Conservation (phyloP, 768 basidiomycete genomes). For the Wakefieldia striispora region DNA sequence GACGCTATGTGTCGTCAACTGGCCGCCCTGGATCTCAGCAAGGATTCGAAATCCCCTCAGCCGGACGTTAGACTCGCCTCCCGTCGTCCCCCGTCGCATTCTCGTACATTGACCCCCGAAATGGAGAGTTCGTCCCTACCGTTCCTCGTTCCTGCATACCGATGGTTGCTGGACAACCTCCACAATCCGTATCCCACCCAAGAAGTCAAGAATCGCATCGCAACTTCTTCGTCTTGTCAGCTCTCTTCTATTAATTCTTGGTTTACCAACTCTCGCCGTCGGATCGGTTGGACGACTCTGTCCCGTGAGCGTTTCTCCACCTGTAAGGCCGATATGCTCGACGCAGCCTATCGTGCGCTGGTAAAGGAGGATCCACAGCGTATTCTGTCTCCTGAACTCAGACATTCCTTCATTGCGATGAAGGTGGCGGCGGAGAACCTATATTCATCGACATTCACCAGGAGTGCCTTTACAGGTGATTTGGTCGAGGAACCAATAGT, state of each 20-base stretch:
- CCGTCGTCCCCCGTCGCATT: not conserved
- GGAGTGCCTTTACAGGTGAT: constrained; percentile 29
- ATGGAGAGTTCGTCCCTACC: not conserved
- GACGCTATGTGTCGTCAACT: constrained; percentile 6
- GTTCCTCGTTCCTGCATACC: constrained; percentile 24
- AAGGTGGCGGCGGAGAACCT: constrained; percentile 31
- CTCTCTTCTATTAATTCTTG: constrained; percentile 40
- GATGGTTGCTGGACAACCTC: constrained; percentile 46
- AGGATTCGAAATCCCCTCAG: not conserved
- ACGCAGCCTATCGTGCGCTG: constrained; percentile 25
- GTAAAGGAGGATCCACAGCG: constrained; percentile 13
- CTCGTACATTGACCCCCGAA: not conserved
- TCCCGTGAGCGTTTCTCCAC: constrained; percentile 27
- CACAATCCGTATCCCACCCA: constrained; percentile 51
- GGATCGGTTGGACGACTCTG: constrained; percentile 50
- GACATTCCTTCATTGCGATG: constrained; percentile 29
- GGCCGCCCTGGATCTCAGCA: not conserved
- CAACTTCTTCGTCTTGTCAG: constrained; percentile 21
- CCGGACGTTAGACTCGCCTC: not conserved
- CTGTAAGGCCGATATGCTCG: constrained; percentile 20
- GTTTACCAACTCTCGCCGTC: constrained; percentile 45
- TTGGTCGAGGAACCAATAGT: constrained; percentile 32
- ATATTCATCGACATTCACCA: constrained; percentile 26
- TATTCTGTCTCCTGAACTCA: constrained; percentile 13
- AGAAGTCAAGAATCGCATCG: constrained; percentile 22